Conservation (phyloP, 345 rosid species). For the Eucalyptus victrix region DNA sequence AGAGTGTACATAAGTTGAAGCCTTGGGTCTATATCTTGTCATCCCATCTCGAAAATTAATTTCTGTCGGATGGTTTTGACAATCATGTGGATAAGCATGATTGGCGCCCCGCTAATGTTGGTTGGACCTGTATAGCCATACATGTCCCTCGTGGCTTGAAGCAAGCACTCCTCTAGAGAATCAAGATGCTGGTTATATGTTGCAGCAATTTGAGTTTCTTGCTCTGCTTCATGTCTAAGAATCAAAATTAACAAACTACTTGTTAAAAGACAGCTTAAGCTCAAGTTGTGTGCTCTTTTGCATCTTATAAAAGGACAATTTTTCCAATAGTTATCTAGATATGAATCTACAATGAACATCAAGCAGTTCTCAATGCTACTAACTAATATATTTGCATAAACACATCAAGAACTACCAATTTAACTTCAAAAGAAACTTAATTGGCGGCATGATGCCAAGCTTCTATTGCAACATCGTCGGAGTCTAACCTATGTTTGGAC, state of each 20-base stretch:
- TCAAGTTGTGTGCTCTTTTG: not conserved
- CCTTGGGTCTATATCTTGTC: not conserved
- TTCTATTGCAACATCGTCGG: accelerated
- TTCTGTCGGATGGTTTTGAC: not conserved
- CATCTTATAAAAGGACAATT: too few relatives aligned
- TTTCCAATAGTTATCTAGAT: not conserved
- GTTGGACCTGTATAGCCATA: not conserved
- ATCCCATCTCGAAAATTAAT: not conserved
- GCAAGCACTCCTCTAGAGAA: not conserved
- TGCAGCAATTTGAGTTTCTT: not conserved
- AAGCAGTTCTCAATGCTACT: too few relatives aligned
- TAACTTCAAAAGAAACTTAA: too few relatives aligned
- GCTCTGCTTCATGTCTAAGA: not conserved
- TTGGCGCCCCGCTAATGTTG: accelerated
- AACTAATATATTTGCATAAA: too few relatives aligned
- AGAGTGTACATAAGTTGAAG: not conserved
- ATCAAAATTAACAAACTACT: not conserved
- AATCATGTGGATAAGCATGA: not conserved
- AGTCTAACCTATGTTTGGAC: not conserved
- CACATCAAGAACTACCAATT: not conserved
- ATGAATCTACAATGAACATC: too few relatives aligned
- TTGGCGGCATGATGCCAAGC: not conserved
- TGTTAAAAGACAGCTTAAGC: not conserved
- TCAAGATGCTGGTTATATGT: not conserved
- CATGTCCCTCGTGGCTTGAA: not conserved